Conservation (phyloP, 257 asterid genomes). For the Plantago major region DNA sequence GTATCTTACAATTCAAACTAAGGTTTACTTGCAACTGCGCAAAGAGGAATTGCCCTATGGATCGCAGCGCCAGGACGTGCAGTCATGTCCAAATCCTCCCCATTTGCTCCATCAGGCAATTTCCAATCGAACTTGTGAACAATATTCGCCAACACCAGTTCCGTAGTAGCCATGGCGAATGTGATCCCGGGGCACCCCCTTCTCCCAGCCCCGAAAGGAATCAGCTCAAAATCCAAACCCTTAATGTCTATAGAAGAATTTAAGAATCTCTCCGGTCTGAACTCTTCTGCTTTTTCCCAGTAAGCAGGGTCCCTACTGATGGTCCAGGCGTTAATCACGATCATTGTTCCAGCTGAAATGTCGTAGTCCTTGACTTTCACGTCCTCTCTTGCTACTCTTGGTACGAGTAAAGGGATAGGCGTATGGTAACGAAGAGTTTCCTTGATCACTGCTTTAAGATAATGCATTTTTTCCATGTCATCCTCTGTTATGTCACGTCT, state of each 20-base stretch:
- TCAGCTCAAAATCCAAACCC: too few species aligned
- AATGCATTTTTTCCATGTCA: conserved; percentile 42
- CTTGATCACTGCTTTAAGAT: conserved; percentile 24
- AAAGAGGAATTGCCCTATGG: conserved; percentile 18
- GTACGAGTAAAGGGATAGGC: conserved; percentile 34
- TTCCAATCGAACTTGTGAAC: conserved; percentile 28
- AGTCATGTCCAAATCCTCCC: conserved; percentile 21
- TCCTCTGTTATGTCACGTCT: conserved; percentile 19
- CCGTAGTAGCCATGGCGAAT: background rate
- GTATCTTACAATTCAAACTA: too few species aligned
- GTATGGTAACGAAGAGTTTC: conserved; percentile 29
- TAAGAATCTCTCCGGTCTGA: too few species aligned
- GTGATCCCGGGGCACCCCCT: too few species aligned
- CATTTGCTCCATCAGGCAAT: conserved; percentile 21
- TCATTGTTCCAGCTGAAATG: too few species aligned
- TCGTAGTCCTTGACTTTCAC: too few species aligned
- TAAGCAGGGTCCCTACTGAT: too few species aligned
- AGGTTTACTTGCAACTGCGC: background rate
- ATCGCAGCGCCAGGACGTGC: conserved; percentile 21
- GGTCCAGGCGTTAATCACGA: too few species aligned
- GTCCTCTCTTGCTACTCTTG: conserved; percentile 22
- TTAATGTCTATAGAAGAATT: too few species aligned
- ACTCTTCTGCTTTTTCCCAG: too few species aligned
- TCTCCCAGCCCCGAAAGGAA: too few species aligned
- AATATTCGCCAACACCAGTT: conserved; percentile 26